Evolutionary conservation across 139 green algal genomes (phyloP), one percentile per base, ranked within the genome.

Genomic region (Chlamydomonas sp.): DNA sequence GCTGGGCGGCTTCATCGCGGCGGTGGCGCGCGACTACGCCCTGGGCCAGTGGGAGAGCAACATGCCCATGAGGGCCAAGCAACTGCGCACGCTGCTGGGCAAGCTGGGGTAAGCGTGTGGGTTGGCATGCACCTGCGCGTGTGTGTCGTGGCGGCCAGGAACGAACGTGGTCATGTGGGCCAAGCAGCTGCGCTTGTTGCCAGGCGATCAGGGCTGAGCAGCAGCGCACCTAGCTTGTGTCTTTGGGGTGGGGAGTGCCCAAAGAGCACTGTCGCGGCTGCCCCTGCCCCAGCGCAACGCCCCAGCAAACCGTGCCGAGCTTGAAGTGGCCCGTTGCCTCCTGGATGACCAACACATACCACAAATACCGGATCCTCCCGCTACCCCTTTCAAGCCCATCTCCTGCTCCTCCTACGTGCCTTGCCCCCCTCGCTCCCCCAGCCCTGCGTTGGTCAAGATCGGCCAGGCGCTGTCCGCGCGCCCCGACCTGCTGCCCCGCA

Each of bases 371-470:
- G 14, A 76, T 16, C 14, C 69, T 8, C 12, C 69, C 14, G 5
- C 73, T 14, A 62, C 5, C 31, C 6, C 73, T 49, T 62, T 62
- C 62, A 0, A 5, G 20, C 3, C 78, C 7, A 20, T 20, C 5
- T 7, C 0, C 6, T 31, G 8, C 20, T 18, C 5, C 20, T 1
- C n/a, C 71, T 12, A 0, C 31, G 31, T 49, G 31, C 10, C 58
- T 69, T 76, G 66, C 31, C 31, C 12, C 4, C n/a, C 49, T 59
- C 59, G 8, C 61, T 10, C 31, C 15, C 57, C 1, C 90, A 93
- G 91, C 0, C 94, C 96, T 1, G 94, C 93, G 0, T 98, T 99
- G 77, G 95, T 98, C 0, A 99, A 99, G 92, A 93, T 99, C 58
- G 97, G 97, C 62, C 96, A 98, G 88, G 95, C 95, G 1, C 94